phyloP scores from a whole-genome alignment of 2,329 filamentous ascomycete genomes.

The Ophiobolus disseminans region DNA sequence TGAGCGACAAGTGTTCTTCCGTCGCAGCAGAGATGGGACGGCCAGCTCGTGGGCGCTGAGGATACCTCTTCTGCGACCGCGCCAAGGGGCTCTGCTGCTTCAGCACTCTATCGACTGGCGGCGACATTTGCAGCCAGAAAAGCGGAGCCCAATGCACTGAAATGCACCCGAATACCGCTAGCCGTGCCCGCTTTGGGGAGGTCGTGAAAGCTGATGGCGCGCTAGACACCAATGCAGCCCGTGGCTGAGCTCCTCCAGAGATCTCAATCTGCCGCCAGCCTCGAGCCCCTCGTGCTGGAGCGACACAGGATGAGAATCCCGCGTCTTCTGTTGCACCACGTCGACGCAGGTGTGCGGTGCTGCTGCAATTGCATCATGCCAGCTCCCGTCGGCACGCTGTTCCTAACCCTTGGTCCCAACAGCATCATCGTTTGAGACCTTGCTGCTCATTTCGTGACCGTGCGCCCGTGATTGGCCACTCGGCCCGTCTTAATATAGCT shows the following conservation, averaged over 20 bases:
- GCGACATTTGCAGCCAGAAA: slow-evolving; percentile 19
- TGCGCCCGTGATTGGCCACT: slow-evolving; percentile 25
- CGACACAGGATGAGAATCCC: background rate
- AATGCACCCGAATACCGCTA: slow-evolving; percentile 15
- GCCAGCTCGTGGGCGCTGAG: background rate
- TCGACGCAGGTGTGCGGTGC: background rate
- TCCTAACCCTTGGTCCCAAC: slow-evolving; percentile 14
- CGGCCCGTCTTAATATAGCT: slow-evolving; percentile 36
- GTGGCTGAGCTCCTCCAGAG: slow-evolving; percentile 17
- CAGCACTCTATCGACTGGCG: slow-evolving; percentile 16
- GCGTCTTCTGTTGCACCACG: background rate
- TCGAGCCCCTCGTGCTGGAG: background rate
- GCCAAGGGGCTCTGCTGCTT: slow-evolving; percentile 10
- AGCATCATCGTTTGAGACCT: slow-evolving; percentile 12
- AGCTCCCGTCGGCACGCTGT: background rate
- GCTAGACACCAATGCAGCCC: slow-evolving; percentile 16
- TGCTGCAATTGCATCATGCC: background rate
- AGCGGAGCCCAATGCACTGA: slow-evolving; percentile 19
- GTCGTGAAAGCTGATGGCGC: slow-evolving; percentile 10
- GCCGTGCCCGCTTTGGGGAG: slow-evolving; percentile 19
- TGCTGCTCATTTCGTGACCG: slow-evolving; percentile 14
- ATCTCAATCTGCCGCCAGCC: background rate
- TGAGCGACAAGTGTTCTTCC: background rate
- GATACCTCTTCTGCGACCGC: slow-evolving; percentile 6
- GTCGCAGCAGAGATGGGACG: slow-evolving; percentile 1